phyloP scores from a whole-genome alignment of 2,329 filamentous ascomycete genomes.

The Penicillium expansum region DNA sequence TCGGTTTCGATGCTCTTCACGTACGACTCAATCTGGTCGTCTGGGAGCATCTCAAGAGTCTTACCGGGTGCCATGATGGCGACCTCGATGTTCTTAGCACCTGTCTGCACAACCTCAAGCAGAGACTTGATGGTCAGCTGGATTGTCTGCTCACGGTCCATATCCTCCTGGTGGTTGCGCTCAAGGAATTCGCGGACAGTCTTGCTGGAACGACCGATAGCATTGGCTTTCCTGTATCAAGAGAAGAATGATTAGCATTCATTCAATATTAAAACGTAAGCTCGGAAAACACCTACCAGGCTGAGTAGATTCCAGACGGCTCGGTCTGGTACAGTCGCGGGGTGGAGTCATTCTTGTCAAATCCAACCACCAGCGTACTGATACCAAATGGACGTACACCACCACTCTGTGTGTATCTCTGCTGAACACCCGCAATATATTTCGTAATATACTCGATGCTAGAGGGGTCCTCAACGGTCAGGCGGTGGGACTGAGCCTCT shows the following conservation, averaged over 20 bases:
- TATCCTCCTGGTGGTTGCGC: slow-evolving; percentile 96
- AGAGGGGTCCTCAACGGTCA: slow-evolving; percentile 95
- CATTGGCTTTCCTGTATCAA: slow-evolving; percentile 85
- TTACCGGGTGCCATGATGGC: slow-evolving; percentile 95
- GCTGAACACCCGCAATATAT: slow-evolving; percentile 95
- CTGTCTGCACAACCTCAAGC: slow-evolving; percentile 95
- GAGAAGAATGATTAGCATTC: slow-evolving; percentile 14
- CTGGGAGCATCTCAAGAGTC: slow-evolving; percentile 85
- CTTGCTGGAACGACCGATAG: slow-evolving; percentile 97
- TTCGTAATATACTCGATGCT: slow-evolving; percentile 99
- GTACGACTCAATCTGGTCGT: slow-evolving; percentile 93
- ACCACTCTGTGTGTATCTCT: slow-evolving; percentile 97
- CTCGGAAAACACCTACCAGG: slow-evolving; percentile 65
- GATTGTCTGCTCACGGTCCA: slow-evolving; percentile 95
- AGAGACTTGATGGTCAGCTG: slow-evolving; percentile 97
- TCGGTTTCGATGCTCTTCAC: slow-evolving; percentile 99
- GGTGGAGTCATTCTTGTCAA: slow-evolving; percentile 85
- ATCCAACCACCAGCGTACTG: slow-evolving; percentile 96
- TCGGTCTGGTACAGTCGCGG: slow-evolving; percentile 96
- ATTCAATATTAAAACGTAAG: not conserved
- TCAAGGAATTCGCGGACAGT: slow-evolving; percentile 98
- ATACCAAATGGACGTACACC: slow-evolving; percentile 98
- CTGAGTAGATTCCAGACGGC: slow-evolving; percentile 98
- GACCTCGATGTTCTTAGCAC: slow-evolving; percentile 99
- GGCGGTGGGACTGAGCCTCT: slow-evolving; percentile 93